phyloP scores from a whole-genome alignment of 2,329 filamentous ascomycete genomes.

The Diaporthe sp. region DNA sequence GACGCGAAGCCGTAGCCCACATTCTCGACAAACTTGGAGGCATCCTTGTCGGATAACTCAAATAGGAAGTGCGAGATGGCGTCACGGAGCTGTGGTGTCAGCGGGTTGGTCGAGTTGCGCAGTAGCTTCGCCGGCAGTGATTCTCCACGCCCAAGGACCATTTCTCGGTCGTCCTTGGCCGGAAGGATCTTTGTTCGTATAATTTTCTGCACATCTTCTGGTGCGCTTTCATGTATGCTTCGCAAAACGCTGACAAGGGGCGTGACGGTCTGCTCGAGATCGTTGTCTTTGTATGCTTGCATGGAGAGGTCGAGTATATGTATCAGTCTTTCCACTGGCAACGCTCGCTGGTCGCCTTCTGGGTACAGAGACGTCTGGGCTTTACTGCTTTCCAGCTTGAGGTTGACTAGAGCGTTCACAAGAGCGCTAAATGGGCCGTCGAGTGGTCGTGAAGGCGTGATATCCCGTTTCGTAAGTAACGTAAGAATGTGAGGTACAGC shows the following conservation, averaged over 20 bases:
- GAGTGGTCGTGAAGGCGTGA: slow-evolving; percentile 74
- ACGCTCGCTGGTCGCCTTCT: slow-evolving; percentile 64
- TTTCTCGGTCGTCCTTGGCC: slow-evolving; percentile 78
- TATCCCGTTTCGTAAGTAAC: slow-evolving; percentile 72
- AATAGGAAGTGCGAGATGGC: slow-evolving; percentile 86
- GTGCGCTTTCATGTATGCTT: slow-evolving; percentile 77
- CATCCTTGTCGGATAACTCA: slow-evolving; percentile 85
- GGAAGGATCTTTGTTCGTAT: slow-evolving; percentile 81
- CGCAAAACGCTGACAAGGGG: slow-evolving; percentile 82
- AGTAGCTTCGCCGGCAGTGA: slow-evolving; percentile 83
- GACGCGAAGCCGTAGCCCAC: slow-evolving; percentile 96
- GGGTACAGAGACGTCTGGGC: slow-evolving; percentile 75
- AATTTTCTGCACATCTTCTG: slow-evolving; percentile 69
- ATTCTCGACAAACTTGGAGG: slow-evolving; percentile 85
- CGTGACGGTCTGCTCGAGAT: slow-evolving; percentile 79
- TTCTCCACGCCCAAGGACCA: slow-evolving; percentile 81
- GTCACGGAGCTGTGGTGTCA: slow-evolving; percentile 78
- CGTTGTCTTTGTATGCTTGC: slow-evolving; percentile 70
- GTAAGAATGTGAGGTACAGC: slow-evolving; percentile 78
- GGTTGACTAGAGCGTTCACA: slow-evolving; percentile 84
- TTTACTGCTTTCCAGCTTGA: slow-evolving; percentile 74
- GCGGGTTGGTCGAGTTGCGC: slow-evolving; percentile 79
- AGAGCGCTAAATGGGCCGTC: slow-evolving; percentile 79
- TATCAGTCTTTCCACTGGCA: slow-evolving; percentile 74
- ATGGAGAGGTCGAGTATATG: slow-evolving; percentile 77